Evolutionary conservation across 2,329 filamentous ascomycete genomes (phyloP).

Genomic region (Penicillium occitanis): DNA sequence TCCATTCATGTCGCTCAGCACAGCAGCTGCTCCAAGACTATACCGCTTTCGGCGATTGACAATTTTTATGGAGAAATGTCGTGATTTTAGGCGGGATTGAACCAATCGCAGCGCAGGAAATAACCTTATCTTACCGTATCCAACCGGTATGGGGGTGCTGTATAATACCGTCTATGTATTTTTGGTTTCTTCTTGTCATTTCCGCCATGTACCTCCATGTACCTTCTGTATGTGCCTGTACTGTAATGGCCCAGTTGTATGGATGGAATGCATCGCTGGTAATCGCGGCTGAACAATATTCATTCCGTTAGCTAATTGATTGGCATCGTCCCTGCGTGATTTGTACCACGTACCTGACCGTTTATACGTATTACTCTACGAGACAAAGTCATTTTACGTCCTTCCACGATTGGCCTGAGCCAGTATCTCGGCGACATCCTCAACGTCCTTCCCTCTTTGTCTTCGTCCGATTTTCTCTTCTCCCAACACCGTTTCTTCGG

Average conservation of each 20-base stretch:
- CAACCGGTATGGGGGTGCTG: not conserved
- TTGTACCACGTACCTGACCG: not conserved
- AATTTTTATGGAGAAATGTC: conserved; percentile 47
- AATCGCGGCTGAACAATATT: conserved; percentile 7
- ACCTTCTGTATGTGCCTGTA: not conserved
- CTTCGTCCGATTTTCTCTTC: conserved; percentile 44
- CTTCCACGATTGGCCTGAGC: conserved; percentile 17
- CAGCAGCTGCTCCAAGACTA: conserved; percentile 6
- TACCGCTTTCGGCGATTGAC: conserved; percentile 37
- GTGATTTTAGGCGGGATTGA: conserved; percentile 37
- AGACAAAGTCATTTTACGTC: not conserved
- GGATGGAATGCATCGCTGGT: not conserved
- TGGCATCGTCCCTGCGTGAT: not conserved
- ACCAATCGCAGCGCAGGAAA: conserved; percentile 23
- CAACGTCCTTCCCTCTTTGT: conserved; percentile 42
- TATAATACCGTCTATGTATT: conserved; percentile 4
- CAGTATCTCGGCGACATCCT: conserved; percentile 46
- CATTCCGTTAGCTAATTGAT: conserved; percentile 2
- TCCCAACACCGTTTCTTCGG: conserved; percentile 51
- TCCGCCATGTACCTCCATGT: not conserved
- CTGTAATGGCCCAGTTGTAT: not conserved
- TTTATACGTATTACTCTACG: not conserved
- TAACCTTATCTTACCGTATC: conserved; percentile 9
- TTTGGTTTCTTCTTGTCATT: not conserved
- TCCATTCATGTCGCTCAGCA: conserved; percentile 2